phyloP scores from a whole-genome alignment of 2,329 filamentous ascomycete genomes.

The Fusarium sp. region DNA sequence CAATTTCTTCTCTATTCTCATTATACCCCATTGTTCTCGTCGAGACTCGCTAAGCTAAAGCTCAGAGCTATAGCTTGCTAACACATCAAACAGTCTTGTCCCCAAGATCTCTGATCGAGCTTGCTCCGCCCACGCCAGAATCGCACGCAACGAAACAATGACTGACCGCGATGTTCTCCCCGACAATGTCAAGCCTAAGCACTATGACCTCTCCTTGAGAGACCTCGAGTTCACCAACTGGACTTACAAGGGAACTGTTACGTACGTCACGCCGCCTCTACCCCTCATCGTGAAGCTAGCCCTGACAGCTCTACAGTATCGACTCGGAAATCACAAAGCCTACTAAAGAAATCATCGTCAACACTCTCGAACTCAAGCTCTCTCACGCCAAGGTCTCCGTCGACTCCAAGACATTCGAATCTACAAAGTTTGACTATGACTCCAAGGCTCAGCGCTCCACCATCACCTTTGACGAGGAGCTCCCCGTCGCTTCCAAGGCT shows the following conservation, averaged over 20 bases:
- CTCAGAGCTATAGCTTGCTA: conserved; percentile 37
- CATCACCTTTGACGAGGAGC: conserved; percentile 76
- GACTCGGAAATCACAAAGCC: conserved; percentile 75
- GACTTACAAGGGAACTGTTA: conserved; percentile 85
- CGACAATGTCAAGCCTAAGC: conserved; percentile 76
- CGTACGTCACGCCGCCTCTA: conserved; percentile 49
- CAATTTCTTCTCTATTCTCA: background rate
- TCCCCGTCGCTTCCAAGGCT: conserved; percentile 74
- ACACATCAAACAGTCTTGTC: conserved; percentile 37
- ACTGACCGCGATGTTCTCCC: conserved; percentile 71
- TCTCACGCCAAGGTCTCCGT: conserved; percentile 68
- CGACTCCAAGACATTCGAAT: conserved; percentile 65
- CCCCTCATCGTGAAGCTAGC: conserved; percentile 11
- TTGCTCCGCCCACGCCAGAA: conserved; percentile 50
- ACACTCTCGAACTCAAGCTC: conserved; percentile 85
- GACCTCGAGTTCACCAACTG: conserved; percentile 79
- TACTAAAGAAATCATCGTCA: conserved; percentile 82
- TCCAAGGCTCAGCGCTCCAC: conserved; percentile 84
- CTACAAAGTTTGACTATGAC: conserved; percentile 80
- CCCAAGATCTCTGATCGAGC: conserved; percentile 42
- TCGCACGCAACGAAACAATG: conserved; percentile 54
- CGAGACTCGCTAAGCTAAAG: conserved; percentile 25
- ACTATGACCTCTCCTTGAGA: conserved; percentile 85
- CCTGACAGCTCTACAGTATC: conserved; percentile 63
- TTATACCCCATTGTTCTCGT: conserved; percentile 4